phyloP scores from a whole-genome alignment of 371 early-diverging fungal species.

The Mortierella polycephala region DNA sequence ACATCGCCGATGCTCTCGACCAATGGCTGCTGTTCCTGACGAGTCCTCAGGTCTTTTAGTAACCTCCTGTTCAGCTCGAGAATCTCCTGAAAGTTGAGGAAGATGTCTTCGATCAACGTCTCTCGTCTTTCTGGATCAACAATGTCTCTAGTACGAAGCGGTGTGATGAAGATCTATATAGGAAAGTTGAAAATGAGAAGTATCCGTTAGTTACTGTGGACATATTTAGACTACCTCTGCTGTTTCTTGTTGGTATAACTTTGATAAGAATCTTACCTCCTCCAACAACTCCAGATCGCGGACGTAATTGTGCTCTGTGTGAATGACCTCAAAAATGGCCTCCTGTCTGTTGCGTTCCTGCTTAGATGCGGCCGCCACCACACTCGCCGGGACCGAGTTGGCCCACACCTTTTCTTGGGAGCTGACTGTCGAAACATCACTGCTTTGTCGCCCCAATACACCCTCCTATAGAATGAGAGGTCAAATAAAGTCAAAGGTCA shows the following conservation, averaged over 20 bases:
- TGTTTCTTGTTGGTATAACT: not conserved
- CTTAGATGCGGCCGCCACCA: constrained; percentile 77
- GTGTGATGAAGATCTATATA: constrained; percentile 74
- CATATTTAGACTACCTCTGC: not conserved
- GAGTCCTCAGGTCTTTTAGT: constrained; percentile 66
- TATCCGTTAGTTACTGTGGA: not conserved
- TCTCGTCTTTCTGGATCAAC: constrained; percentile 68
- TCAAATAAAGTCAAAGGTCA: not conserved
- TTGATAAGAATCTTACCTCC: constrained; percentile 61
- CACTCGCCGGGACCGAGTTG: constrained; percentile 70
- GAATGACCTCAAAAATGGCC: constrained; percentile 90
- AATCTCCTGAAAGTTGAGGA: constrained; percentile 84
- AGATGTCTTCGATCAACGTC: constrained; percentile 79
- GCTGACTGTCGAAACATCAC: constrained; percentile 32
- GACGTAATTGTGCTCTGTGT: constrained; percentile 90
- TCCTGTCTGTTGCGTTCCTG: constrained; percentile 90
- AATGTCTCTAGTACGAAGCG: constrained; percentile 71
- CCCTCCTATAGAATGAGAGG: constrained; percentile 11
- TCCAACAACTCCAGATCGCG: constrained; percentile 80
- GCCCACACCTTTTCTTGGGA: constrained; percentile 66
- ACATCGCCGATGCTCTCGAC: constrained; percentile 91
- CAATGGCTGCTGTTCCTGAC: constrained; percentile 78
- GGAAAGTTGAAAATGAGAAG: too few relatives aligned
- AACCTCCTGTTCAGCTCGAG: constrained; percentile 73
- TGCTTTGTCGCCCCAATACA: constrained; percentile 30